Evolutionary conservation across 257 asterid genomes (phyloP), one percentile per base, ranked within the genome.

Genomic region (Capsicum rhomboideum): DNA sequence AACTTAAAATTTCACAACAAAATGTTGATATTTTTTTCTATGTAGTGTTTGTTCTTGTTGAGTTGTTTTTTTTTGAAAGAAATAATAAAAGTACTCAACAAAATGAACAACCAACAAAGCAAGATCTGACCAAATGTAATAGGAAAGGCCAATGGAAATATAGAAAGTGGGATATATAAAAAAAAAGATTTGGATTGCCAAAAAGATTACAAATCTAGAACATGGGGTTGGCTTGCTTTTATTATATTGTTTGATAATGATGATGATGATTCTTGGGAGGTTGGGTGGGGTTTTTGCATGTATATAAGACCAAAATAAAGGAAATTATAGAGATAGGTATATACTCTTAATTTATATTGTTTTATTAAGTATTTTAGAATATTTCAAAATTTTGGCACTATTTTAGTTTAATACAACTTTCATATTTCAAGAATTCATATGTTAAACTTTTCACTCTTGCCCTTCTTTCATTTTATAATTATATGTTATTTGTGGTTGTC

Each of bases 31-130:
- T 44, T 59, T 53, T 79, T 79, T 2, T 6, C 12, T 34, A 5
- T 34, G 37, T 34, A 0, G 40, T 34, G 40, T 34, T 34, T 34
- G 40, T 34, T 34, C 40, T 34, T 34, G 40, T 34, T 34, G 40
- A 34, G 40, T 34, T n/a, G n/a, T n/a, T n/a, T n/a, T n/a, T n/a
- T 34, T 34, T 34, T 34, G 40, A 5, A 34, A 34, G 40, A 34
- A 34, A 34, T 34, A 34, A 5, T 34, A 34, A 34, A 2, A 34
- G 4, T 2, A 34, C 40, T 34, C 40, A 34, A 34, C 40, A 34
- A 34, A 34, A 34, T 34, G 40, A 34, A 34, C 40, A 34, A 34
- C 40, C 40, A 34, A 34, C 90, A 95, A 91, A 96, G 89, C 96
- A 91, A 91, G 93, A 34, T 34, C 40, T 34, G 40, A 34, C 40